Conservation (phyloP, 2,329 filamentous ascomycete species). For the Paraconiothyrium sp. region DNA sequence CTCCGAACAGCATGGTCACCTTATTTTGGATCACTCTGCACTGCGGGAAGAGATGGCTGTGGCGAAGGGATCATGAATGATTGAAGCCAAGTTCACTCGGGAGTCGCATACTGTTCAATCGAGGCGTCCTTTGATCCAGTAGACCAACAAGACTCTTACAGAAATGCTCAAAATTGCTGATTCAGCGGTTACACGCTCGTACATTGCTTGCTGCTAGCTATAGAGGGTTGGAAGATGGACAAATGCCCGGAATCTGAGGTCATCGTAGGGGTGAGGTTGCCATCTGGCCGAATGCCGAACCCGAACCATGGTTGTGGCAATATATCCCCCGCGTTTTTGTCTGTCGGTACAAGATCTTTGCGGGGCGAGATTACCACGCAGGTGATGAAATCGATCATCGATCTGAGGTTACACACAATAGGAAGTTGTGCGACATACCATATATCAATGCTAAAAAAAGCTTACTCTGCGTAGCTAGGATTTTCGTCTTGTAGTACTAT, state of each 20-base stretch:
- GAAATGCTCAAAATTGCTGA: too few relatives aligned
- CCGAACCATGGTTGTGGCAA: constrained; percentile 10
- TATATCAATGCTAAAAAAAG: not conserved
- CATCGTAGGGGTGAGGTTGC: constrained; percentile 3
- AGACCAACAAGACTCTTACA: too few relatives aligned
- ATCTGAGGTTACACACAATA: not conserved
- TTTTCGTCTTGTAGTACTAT: too few relatives aligned
- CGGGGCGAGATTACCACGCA: constrained; percentile 28
- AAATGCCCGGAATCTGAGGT: too few relatives aligned
- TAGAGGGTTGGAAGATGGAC: too few relatives aligned
- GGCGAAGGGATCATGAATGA: not conserved
- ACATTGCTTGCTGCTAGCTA: too few relatives aligned
- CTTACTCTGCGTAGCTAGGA: too few relatives aligned
- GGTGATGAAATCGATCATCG: not conserved
- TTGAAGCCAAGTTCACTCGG: not conserved
- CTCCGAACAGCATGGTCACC: not conserved
- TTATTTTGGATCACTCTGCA: not conserved
- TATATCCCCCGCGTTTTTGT: constrained; percentile 19
- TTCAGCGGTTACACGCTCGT: too few relatives aligned
- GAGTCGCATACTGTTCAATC: too few relatives aligned
- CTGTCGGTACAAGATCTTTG: constrained; percentile 29
- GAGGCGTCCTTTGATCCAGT: too few relatives aligned
- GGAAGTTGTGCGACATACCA: not conserved
- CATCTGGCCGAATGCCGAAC: constrained; percentile 18
- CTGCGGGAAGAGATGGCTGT: not conserved